These are phyloP conservation scores for Stemphylium beticola DNA, from an alignment of 2,329 filamentous ascomycete species.

Conservation along the genomic window DNA sequence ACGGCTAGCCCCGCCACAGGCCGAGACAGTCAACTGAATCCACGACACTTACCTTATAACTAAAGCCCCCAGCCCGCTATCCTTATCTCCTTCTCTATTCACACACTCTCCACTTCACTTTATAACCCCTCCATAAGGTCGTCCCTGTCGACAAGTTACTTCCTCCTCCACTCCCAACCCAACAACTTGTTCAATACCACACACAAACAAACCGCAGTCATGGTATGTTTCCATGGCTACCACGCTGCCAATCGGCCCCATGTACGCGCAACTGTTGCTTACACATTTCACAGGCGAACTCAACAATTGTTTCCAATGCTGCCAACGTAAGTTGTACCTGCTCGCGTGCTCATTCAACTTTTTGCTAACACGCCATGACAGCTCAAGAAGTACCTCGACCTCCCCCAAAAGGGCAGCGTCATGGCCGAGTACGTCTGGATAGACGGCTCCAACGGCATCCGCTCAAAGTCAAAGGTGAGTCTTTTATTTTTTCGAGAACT, in stretches of 20 bases:
- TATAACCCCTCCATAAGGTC: conserved; percentile 21
- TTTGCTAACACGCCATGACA: conserved; percentile 52
- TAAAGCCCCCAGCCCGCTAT: conserved; percentile 25
- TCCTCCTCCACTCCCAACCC: not conserved
- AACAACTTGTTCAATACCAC: conserved; percentile 2
- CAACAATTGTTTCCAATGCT: conserved; percentile 56
- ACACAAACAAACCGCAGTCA: conserved; percentile 37
- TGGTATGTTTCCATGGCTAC: conserved; percentile 31
- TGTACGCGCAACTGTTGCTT: conserved; percentile 1
- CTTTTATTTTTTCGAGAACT: conserved; percentile 10
- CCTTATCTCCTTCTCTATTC: conserved; percentile 35
- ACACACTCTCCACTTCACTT: conserved; percentile 20
- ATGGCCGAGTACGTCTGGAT: conserved; percentile 99
- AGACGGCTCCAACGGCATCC: conserved; percentile 79
- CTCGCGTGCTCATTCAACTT: conserved; percentile 22
- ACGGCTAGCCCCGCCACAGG: conserved; percentile 40
- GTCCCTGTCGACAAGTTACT: conserved; percentile 7
- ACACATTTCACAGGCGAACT: conserved; percentile 41
- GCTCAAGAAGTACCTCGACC: conserved; percentile 90
- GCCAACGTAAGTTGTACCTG: conserved; percentile 51
- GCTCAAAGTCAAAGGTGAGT: conserved; percentile 95
- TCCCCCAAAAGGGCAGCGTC: conserved; percentile 85
- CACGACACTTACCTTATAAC: conserved; percentile 38
- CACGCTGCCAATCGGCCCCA: conserved; percentile 4
- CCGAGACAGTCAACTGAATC: conserved; percentile 32